Base-by-base conservation (phyloP, 345 rosid species). In the Anacardium occidentale region DNA sequence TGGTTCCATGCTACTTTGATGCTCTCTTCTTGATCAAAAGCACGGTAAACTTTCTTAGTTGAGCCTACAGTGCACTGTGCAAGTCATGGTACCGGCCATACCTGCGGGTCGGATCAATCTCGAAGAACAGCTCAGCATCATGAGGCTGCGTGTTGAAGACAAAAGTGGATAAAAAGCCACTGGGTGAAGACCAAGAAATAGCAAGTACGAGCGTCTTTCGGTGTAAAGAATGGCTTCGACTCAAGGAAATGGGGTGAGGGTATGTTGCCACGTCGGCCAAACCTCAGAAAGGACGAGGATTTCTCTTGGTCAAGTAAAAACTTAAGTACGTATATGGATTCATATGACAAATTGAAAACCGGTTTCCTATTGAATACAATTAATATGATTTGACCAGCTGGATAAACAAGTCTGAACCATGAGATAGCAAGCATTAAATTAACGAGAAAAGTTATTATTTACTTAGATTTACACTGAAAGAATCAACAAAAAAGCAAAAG, bases 1-100 rank as follows among this genome's bases (percentile, higher is more conserved):
- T 93, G 96, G 77, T 93, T 90, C 98, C 98, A 93, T 15, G 98
- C 98, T 24, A 93, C 98, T 67, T 93, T 97, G 6, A 90, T 89
- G 34, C 97, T 97, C 75, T 93, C 94, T 71, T 89, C 93, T 71
- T 93, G 91, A 75, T 93, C 98, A 64, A 93, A 93, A 15, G 97
- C 94, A 0, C 98, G 80, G 80, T 93, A 93, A 15, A 93, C 98
- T 42, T 86, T 90, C 61, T 93, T 93, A 10, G 88, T 89, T 1
- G 97, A 89, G 0, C 97, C 94, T 4, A 3, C 32, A 29, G 3
- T n/a, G 80, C 73, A 3, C 98, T 93, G 0, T 90, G 81, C 0
- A 91, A 81, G 66, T 86, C 95, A 0, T 66, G 71, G 82, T 90
- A 93, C 6, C 97, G 85, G 2, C 98, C 98, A 25, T 90, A 93